A percentile compares a stretch with the other conserved stretches of the same genome.
Conservation (phyloP, 225 moss, liverwort and hornwort species). For the Rhytidiadelphus loreus region DNA sequence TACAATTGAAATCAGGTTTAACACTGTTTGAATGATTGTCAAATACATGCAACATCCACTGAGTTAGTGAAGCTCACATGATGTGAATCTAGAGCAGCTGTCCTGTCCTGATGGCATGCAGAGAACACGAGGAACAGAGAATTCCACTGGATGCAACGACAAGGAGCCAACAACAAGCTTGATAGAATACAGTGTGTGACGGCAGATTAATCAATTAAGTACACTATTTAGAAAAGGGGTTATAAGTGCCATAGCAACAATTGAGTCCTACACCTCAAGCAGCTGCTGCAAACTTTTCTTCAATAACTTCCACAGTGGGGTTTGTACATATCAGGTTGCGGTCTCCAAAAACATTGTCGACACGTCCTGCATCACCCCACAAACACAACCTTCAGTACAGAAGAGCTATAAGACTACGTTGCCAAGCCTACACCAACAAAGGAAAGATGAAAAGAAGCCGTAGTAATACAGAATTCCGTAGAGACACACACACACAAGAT, state of each 20-base stretch:
- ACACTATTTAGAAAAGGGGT: neutral
- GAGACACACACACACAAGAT: neutral
- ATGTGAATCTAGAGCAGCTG: conserved; percentile 4
- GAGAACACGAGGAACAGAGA: neutral
- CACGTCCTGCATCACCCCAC: conserved; percentile 50
- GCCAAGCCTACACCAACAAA: neutral
- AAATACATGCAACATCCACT: conserved; percentile 5
- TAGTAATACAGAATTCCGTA: neutral
- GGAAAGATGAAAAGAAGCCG: neutral
- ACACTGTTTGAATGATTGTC: neutral
- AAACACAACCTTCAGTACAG: neutral
- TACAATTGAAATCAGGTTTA: neutral
- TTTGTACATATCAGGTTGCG: conserved; percentile 85
- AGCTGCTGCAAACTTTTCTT: conserved; percentile 66
- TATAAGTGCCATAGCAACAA: neutral
- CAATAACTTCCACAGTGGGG: conserved; percentile 56
- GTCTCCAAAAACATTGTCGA: conserved; percentile 94
- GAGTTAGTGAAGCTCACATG: neutral
- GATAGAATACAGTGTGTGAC: conserved; percentile 15
- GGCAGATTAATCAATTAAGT: neutral
- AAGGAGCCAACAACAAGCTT: conserved; percentile 1
- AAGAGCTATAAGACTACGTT: neutral
- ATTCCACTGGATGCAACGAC: neutral
- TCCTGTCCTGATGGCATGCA: neutral
- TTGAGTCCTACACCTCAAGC: conserved; percentile 10